Evolutionary conservation across 805 yeast genomes (phyloP).

Genomic region (Spencermartinsiella europaea): DNA sequence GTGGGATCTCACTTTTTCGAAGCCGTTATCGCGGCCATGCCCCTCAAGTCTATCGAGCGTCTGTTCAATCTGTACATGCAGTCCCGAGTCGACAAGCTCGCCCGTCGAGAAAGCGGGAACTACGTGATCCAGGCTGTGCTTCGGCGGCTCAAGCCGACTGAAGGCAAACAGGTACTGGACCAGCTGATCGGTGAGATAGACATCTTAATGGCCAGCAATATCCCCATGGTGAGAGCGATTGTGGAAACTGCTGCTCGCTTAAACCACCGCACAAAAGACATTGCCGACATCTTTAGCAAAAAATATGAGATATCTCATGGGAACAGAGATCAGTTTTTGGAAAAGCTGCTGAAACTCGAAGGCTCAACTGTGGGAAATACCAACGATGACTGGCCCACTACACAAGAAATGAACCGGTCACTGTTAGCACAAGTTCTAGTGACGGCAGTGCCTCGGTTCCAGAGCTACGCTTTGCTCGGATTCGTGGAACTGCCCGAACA

Average conservation of each 20-base stretch:
- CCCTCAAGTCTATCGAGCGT: slow-evolving; percentile 65
- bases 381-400: slow-evolving; percentile 79
- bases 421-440: slow-evolving; percentile 68
- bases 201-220: slow-evolving; percentile 20
- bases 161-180: slow-evolving; percentile 41
- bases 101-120: slow-evolving; percentile 78
- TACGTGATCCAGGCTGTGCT: slow-evolving; percentile 71
- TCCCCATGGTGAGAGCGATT: slow-evolving; percentile 17
- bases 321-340: slow-evolving; percentile 46
- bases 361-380: slow-evolving; percentile 76
- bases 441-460: slow-evolving; percentile 58
- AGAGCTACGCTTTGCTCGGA: slow-evolving; percentile 49
- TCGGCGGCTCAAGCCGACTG: slow-evolving; percentile 55
- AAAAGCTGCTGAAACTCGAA: slow-evolving; percentile 58
- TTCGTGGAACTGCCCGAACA: slow-evolving; percentile 56
- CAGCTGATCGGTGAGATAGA: slow-evolving; percentile 18
- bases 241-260: slow-evolving; percentile 17
- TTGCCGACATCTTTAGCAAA: slow-evolving; percentile 5
- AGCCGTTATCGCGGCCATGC: slow-evolving; percentile 57
- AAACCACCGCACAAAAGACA: slow-evolving; percentile 14
- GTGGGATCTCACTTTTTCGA: slow-evolving; percentile 94
- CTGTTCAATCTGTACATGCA: slow-evolving; percentile 67
- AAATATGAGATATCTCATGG: slow-evolving; percentile 20
- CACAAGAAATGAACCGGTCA: slow-evolving; percentile 78
- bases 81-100: slow-evolving; percentile 65